Base-by-base conservation (phyloP, 2,329 filamentous ascomycete genomes). In the Capronia americana region DNA sequence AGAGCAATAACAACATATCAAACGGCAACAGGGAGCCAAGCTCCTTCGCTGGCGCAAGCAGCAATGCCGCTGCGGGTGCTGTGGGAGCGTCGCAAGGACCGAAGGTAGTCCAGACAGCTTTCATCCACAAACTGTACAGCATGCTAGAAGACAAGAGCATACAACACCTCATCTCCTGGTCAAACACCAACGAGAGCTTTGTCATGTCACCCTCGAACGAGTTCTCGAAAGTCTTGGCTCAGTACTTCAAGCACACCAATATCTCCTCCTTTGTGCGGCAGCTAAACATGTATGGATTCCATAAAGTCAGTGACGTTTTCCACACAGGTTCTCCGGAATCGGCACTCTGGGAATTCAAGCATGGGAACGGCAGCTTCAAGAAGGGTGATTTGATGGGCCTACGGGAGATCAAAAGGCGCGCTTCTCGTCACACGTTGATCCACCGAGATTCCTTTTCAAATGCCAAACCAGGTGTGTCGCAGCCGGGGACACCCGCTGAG, bases 181-280 rank as follows among this genome's bases (percentile, higher is more conserved):
- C 94, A 1, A 89, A 84, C 73, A 91, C 91, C 58, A 93, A 93
- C 67, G 95, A 99, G 78, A 98, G 95, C 80, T 99, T 99, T 78
- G 93, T 99, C 75, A 98, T 99, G 92, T 97, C 93, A 24, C 95
- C 95, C 17, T 96, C 93, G 8, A 92, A 92, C 75, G 95, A 98
- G 77, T 99, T 99, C 77, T 97, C 94, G 70, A 98, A 97, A 85
- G 95, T 98, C 61, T 84, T 99, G 76, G 92, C 95, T 62, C 93
- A 96, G 87, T 99, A 99, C 77, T 99, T 99, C 79, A 99, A 99
- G 76, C 95, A 99, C 78, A 99, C 94, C 73, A 99, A 99, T 76
- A 97, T 98, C 68, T 98, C 95, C 11, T 98, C 95, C 0, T 99
- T 99, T 78, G 95, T 99, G 57, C 88, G 95, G 57, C 95, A 99